phyloP scores from a whole-genome alignment of 1,284 basidiomycete species.

The Kalmanozyma brasiliensis region DNA sequence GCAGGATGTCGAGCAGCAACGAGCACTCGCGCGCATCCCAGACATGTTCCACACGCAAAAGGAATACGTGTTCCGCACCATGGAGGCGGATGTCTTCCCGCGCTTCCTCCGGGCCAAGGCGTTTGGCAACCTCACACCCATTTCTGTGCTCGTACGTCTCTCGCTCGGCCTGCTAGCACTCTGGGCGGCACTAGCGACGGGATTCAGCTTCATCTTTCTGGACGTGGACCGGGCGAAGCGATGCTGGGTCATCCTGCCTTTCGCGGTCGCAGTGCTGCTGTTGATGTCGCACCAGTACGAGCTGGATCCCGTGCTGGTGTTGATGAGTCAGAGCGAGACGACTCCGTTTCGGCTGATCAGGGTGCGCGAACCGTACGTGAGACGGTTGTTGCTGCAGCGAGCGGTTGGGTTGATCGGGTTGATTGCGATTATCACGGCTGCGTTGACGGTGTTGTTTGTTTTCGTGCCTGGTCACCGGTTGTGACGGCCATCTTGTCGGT shows the following conservation, averaged over 20 bases:
- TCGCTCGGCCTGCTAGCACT: constrained; percentile 84
- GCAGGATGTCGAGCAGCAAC: constrained; percentile 75
- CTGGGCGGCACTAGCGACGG: constrained; percentile 90
- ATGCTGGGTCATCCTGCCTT: constrained; percentile 96
- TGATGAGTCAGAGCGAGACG: constrained; percentile 68
- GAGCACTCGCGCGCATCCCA: constrained; percentile 86
- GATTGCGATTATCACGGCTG: constrained; percentile 76
- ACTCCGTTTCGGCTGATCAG: constrained; percentile 88
- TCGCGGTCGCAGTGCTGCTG: constrained; percentile 86
- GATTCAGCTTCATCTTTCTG: constrained; percentile 91
- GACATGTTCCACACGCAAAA: constrained; percentile 98
- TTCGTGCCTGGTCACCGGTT: constrained; percentile 88
- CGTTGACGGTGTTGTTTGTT: constrained; percentile 87
- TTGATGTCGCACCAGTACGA: constrained; percentile 95
- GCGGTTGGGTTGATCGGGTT: constrained; percentile 81
- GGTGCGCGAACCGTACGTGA: constrained; percentile 91
- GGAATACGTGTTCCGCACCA: constrained; percentile 91
- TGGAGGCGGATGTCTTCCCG: constrained; percentile 93
- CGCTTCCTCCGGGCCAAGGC: constrained; percentile 94
- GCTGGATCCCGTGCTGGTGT: constrained; percentile 81
- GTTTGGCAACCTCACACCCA: constrained; percentile 93
- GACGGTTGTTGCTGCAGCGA: constrained; percentile 84
- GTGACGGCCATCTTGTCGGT: constrained; percentile 62
- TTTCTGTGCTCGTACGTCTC: constrained; percentile 78
- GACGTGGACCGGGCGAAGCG: constrained; percentile 89